phyloP scores from a whole-genome alignment of 306 rosid genomes.

The Quercus variabilis region DNA sequence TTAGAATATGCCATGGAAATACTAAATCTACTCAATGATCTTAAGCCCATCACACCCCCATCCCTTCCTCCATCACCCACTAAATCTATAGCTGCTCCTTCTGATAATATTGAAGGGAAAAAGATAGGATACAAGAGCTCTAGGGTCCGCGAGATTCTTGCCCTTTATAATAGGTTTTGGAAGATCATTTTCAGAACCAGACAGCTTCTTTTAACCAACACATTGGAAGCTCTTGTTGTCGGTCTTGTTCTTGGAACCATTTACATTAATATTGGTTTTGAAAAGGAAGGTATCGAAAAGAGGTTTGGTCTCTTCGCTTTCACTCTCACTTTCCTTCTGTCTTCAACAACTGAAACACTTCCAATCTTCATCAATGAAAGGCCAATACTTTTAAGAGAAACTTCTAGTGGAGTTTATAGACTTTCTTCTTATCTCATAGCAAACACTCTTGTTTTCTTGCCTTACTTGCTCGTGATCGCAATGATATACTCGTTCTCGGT shows the following conservation, averaged over 20 bases:
- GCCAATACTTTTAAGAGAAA: conserved; percentile 78
- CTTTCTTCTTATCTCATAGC: conserved; percentile 88
- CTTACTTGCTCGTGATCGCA: conserved; percentile 67
- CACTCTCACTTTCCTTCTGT: conserved; percentile 83
- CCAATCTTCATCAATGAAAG: conserved; percentile 88
- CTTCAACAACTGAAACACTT: conserved; percentile 83
- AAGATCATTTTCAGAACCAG: conserved; percentile 73
- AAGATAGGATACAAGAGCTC: conserved; percentile 60
- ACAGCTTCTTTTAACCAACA: conserved; percentile 75
- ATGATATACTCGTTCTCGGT: conserved; percentile 72
- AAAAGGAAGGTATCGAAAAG: conserved; percentile 70
- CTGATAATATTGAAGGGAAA: neutral
- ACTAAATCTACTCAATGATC: conserved; percentile 42
- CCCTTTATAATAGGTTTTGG: conserved; percentile 69
- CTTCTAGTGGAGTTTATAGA: conserved; percentile 83
- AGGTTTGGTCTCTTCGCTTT: conserved; percentile 87
- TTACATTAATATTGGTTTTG: conserved; percentile 76
- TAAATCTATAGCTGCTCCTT: neutral
- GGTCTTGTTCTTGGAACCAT: conserved; percentile 90
- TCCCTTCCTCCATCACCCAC: conserved; percentile 32
- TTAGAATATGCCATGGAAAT: conserved; percentile 88
- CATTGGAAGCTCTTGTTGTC: conserved; percentile 73
- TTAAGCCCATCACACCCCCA: conserved; percentile 14
- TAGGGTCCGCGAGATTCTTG: conserved; percentile 59
- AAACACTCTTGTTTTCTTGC: conserved; percentile 87